Conservation (phyloP, 768 basidiomycete species). For the Boletus barrowsii region DNA sequence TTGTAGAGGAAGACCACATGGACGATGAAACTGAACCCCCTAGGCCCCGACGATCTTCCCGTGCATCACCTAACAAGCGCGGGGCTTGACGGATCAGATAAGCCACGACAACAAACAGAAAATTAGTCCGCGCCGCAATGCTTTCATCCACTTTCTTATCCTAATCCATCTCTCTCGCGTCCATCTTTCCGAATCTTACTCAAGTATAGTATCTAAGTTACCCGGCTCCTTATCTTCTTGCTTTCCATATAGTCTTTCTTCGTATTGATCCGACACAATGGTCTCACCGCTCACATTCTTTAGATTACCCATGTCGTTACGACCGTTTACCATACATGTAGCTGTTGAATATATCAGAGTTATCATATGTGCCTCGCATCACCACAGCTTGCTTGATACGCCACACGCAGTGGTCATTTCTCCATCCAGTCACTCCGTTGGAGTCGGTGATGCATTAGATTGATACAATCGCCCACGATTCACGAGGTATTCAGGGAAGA, state of each 20-base stretch:
- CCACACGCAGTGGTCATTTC: too few relatives aligned
- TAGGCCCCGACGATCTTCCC: conserved; percentile 33
- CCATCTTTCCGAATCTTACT: conserved; percentile 2
- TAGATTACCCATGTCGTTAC: conserved; percentile 9
- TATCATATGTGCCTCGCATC: too few relatives aligned
- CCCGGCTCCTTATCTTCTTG: background rate
- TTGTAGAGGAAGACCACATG: conserved; percentile 29
- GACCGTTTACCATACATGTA: conserved; percentile 18
- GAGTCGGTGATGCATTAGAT: too few relatives aligned
- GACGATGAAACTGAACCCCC: conserved; percentile 24
- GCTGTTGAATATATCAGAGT: conserved; percentile 4
- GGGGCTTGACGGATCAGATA: conserved; percentile 3
- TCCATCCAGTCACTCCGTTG: too few relatives aligned
- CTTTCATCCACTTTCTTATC: conserved; percentile 1
- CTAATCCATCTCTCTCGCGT: background rate
- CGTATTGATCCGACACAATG: conserved; percentile 14
- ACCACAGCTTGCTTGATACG: too few relatives aligned
- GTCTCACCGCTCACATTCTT: conserved; percentile 8
- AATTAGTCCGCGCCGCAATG: background rate
- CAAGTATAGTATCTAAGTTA: conserved; percentile 11
- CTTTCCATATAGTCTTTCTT: conserved; percentile 4
- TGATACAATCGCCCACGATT: too few relatives aligned
- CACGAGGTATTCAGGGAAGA: too few relatives aligned
- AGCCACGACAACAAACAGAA: background rate
- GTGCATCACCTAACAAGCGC: conserved; percentile 34